Evolutionary conservation across 352 stramenopile species (phyloP).

Genomic region (Phytophthora europaea): DNA sequence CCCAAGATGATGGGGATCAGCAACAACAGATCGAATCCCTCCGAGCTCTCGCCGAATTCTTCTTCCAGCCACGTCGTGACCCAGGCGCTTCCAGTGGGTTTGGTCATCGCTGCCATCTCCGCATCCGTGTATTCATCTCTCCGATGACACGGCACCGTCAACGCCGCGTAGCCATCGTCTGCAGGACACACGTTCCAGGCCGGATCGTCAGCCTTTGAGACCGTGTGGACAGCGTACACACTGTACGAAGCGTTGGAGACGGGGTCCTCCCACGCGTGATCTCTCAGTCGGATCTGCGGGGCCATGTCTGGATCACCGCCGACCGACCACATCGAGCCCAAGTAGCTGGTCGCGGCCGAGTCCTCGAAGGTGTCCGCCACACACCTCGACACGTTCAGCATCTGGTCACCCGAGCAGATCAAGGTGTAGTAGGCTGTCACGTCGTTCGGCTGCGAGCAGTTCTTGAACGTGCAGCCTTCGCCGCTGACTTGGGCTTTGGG

Average conservation of each 20-base stretch:
- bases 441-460: slow-evolving; percentile 38
- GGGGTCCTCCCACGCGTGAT: slow-evolving; percentile 33
- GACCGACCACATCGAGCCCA: slow-evolving; percentile 42
- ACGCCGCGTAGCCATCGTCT: slow-evolving; percentile 15
- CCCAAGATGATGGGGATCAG: slow-evolving; percentile 13
- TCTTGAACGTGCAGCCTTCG: slow-evolving; percentile 27
- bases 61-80: slow-evolving; percentile 31
- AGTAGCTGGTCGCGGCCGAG: slow-evolving; percentile 11
- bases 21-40: slow-evolving; percentile 17
- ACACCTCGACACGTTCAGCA: slow-evolving; percentile 49
- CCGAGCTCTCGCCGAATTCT: slow-evolving; percentile 18
- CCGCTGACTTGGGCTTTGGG: slow-evolving; percentile 16
- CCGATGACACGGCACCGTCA: slow-evolving; percentile 33
- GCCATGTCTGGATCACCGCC: slow-evolving; percentile 28
- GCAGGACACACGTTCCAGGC: slow-evolving; percentile 30
- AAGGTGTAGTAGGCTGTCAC: slow-evolving; percentile 26
- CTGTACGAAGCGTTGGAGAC: slow-evolving; percentile 28
- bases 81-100: slow-evolving; percentile 28
- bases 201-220: slow-evolving; percentile 20
- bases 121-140: slow-evolving; percentile 27
- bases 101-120: slow-evolving; percentile 26
- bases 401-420: slow-evolving; percentile 46
- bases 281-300: slow-evolving; percentile 28
- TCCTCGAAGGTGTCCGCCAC: slow-evolving; percentile 35
- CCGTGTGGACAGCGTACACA: slow-evolving; percentile 37